These are phyloP conservation scores for Beauveria sp. DNA, from an alignment of 2,329 filamentous ascomycete species.

Conservation along the genomic window DNA sequence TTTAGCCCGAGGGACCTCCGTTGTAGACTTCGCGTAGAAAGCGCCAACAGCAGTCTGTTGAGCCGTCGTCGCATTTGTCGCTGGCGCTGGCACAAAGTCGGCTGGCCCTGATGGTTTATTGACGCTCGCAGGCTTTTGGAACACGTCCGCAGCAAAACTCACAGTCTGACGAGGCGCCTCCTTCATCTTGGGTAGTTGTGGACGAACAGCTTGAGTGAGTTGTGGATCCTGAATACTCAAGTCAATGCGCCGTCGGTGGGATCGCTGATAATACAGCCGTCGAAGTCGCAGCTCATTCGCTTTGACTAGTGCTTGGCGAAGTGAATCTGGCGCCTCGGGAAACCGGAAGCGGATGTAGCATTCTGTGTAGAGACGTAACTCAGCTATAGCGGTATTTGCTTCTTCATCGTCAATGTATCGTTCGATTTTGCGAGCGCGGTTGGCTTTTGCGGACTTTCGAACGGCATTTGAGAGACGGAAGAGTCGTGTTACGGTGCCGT, in stretches of 20 bases:
- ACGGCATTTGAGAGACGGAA: conserved; percentile 22
- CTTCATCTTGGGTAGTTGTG: conserved; percentile 12
- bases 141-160: conserved; percentile 11
- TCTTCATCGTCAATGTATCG: conserved; percentile 20
- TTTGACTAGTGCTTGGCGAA: conserved; percentile 16
- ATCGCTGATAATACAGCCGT: conserved; percentile 16
- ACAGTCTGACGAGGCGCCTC: conserved; percentile 10
- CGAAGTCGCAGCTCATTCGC: conserved; percentile 17
- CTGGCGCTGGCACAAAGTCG: conserved; percentile 7
- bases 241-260: conserved; percentile 14
- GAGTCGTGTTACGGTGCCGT: conserved; percentile 22
- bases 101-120: not conserved
- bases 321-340: conserved; percentile 19
- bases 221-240: conserved; percentile 12
- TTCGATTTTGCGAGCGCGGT: conserved; percentile 18
- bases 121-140: conserved; percentile 8
- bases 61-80: conserved; percentile 17
- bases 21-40: conserved; percentile 15
- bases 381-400: conserved; percentile 20
- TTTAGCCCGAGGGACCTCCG: conserved; percentile 16
- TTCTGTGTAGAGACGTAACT: conserved; percentile 22
- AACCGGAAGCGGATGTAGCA: conserved; percentile 23
- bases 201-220: not conserved
- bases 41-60: conserved; percentile 17
- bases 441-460: conserved; percentile 20